These are phyloP conservation scores for Colletotrichum phormii DNA, from an alignment of 2,329 filamentous ascomycete genomes.

Conservation along the genomic window DNA sequence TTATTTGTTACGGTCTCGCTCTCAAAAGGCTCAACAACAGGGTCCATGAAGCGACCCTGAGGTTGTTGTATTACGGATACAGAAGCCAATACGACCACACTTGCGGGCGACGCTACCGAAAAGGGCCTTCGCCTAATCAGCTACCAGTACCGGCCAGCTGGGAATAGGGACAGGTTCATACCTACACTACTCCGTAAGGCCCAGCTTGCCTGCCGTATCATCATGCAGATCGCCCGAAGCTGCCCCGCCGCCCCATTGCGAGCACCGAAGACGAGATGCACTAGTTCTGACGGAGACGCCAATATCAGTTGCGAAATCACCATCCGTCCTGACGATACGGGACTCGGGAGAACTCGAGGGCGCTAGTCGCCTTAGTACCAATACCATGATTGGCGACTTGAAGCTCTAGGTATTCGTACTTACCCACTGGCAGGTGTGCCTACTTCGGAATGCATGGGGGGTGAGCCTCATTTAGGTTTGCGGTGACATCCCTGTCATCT, in stretches of 20 bases:
- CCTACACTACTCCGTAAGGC: neutral
- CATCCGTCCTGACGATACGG: neutral
- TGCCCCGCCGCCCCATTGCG: neutral
- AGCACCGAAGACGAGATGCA: neutral
- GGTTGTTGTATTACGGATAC: conserved; percentile 1
- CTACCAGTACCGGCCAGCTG: conserved; percentile 30
- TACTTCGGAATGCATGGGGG: conserved; percentile 16
- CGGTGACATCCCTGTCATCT: conserved; percentile 16
- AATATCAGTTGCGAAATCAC: neutral
- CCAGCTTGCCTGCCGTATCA: conserved; percentile 24
- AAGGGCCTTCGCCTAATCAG: conserved; percentile 16
- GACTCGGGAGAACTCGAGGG: neutral
- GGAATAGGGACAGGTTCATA: conserved; percentile 21
- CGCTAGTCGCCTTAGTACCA: neutral
- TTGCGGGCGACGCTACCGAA: conserved; percentile 26
- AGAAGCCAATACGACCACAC: neutral
- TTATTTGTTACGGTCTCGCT: neutral
- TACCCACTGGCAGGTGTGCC: conserved; percentile 4
- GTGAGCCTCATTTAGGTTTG: conserved; percentile 14
- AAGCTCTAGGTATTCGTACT: neutral
- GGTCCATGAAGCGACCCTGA: neutral
- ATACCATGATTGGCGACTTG: neutral
- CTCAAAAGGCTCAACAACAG: neutral
- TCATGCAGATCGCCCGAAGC: conserved; percentile 21
- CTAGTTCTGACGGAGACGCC: neutral